Percentiles rank a stretch among this genome's conserved stretches.
These are phyloP conservation scores for Solanum aculeatissimum DNA, from an alignment of 305 asterid genomes.

Conservation along the genomic window DNA sequence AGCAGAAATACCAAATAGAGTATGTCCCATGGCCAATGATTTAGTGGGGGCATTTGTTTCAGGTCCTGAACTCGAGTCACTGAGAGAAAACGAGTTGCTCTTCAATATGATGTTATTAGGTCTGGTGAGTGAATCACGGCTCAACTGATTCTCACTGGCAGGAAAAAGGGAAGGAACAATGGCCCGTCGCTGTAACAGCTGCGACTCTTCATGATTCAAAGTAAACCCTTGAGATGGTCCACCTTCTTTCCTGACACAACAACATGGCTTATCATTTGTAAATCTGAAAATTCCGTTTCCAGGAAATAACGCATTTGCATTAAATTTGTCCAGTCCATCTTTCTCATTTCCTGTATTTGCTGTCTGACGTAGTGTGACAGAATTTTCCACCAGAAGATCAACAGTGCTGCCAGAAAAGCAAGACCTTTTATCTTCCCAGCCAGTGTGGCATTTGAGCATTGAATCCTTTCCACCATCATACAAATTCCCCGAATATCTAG, in stretches of 20 bases:
- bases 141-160: constrained; percentile 22
- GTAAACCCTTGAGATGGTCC: constrained; percentile 20
- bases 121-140: constrained; percentile 9
- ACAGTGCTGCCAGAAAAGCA: constrained; percentile 11
- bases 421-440: constrained; percentile 9
- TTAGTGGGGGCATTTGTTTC: constrained; percentile 8
- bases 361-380: constrained; percentile 13
- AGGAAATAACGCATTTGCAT: constrained; percentile 5
- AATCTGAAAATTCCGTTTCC: constrained; percentile 18
- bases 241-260: constrained; percentile 63
- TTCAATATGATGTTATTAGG: constrained; percentile 1
- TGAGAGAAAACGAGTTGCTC: constrained; percentile 15
- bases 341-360: constrained; percentile 12
- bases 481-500: constrained; percentile 26
- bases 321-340: constrained; percentile 15
- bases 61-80: constrained; percentile 12
- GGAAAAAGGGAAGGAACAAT: constrained; percentile 18
- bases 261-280: constrained; percentile 40
- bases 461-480: constrained; percentile 7
- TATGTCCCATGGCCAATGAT: constrained; percentile 3
- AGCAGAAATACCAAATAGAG: constrained; percentile 14
- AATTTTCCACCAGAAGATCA: constrained; percentile 19
- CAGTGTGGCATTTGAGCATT: neutral
- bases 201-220: constrained; percentile 34
- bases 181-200: constrained; percentile 26